phyloP scores from a whole-genome alignment of 495 filamentous ascomycete species.

The Coniosporium apollinis region DNA sequence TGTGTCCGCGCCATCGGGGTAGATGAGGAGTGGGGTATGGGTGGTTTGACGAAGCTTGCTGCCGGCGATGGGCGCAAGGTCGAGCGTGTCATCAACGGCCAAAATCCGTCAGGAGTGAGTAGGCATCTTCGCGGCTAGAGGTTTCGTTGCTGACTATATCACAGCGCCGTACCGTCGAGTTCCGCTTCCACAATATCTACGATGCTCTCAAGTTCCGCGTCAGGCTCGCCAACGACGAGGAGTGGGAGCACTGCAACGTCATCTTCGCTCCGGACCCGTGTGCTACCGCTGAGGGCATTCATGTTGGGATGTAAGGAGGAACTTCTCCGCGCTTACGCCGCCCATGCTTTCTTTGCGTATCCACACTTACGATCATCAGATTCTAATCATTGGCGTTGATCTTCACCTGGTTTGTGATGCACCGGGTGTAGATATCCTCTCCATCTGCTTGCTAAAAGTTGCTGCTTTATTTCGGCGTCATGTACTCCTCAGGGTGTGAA shows the following conservation, averaged over 20 bases:
- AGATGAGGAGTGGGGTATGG: conserved; percentile 20
- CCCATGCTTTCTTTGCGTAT: too few relatives aligned
- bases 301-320: too few relatives aligned
- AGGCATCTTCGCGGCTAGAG: too few relatives aligned
- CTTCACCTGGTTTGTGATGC: too few relatives aligned
- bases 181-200: conserved; percentile 27
- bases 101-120: conserved; percentile 22
- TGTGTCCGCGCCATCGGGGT: conserved; percentile 27
- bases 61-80: conserved; percentile 19
- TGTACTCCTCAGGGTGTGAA: too few relatives aligned
- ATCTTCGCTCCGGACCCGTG: conserved; percentile 29
- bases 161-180: conserved; percentile 24
- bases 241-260: conserved; percentile 29
- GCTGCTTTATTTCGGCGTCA: too few relatives aligned
- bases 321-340: too few relatives aligned
- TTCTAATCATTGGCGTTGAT: too few relatives aligned
- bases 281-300: conserved; percentile 3
- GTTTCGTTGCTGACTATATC: conserved; percentile 1
- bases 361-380: too few relatives aligned
- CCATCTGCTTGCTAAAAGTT: too few relatives aligned
- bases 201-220: conserved; percentile 27
- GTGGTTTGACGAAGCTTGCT: conserved; percentile 19
- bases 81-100: conserved; percentile 24
- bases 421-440: too few relatives aligned
- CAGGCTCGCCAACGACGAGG: conserved; percentile 20